Conservation (phyloP, 1,139 yeast genomes). For the Hyphopichia burtonii region DNA sequence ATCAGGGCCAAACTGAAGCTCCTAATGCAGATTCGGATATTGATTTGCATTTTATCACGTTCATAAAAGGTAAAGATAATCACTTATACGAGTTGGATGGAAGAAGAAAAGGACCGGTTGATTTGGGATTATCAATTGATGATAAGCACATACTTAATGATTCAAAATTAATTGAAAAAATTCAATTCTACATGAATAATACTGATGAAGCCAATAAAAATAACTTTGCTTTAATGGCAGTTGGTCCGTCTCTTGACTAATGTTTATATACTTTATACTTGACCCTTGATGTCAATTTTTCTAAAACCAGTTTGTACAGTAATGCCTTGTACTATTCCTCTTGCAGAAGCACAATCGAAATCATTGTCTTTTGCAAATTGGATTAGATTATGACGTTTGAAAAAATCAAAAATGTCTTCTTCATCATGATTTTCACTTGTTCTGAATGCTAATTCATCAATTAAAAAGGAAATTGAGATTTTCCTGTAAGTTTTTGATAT, state of each 20-base stretch:
- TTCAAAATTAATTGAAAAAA: slow-evolving; percentile 48
- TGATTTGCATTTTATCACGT: slow-evolving; percentile 77
- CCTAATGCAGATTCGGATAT: slow-evolving; percentile 68
- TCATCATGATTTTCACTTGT: slow-evolving; percentile 12
- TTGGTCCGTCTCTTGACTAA: slow-evolving; percentile 54
- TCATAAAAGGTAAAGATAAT: slow-evolving; percentile 57
- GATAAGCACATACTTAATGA: slow-evolving; percentile 54
- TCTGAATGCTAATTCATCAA: slow-evolving; percentile 47
- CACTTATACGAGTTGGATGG: slow-evolving; percentile 87
- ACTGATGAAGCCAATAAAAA: slow-evolving; percentile 59
- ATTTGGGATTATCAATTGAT: slow-evolving; percentile 47
- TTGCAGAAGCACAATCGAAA: slow-evolving; percentile 48
- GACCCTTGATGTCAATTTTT: slow-evolving; percentile 91
- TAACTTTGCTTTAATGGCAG: slow-evolving; percentile 67
- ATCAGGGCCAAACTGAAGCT: slow-evolving; percentile 75
- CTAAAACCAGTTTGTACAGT: slow-evolving; percentile 47
- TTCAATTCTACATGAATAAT: slow-evolving; percentile 63
- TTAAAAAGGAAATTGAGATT: slow-evolving; percentile 46
- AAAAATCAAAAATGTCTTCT: slow-evolving; percentile 29
- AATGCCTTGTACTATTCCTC: slow-evolving; percentile 39
- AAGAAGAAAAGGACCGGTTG: slow-evolving; percentile 74
- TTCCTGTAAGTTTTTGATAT: slow-evolving; percentile 64
- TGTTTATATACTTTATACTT: slow-evolving; percentile 52
- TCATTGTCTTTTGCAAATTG: slow-evolving; percentile 29
- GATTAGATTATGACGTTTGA: slow-evolving; percentile 38